Evolutionary conservation across 768 basidiomycete species (phyloP), one percentile per base, ranked within the genome.

Genomic region (Leucocoprinus birnbaumii): DNA sequence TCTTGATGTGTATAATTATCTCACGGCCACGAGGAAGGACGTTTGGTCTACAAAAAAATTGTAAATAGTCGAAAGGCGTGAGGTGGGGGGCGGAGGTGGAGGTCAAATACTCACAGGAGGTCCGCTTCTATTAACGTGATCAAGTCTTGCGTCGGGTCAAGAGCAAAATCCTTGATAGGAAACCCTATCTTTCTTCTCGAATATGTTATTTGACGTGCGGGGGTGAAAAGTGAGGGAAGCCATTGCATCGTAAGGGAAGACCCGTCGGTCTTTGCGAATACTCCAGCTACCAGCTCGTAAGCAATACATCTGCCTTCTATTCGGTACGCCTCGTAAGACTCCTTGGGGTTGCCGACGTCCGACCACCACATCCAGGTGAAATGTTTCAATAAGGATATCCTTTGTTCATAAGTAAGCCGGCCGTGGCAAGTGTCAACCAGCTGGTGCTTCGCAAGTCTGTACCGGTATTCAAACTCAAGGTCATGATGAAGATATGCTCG

Each of bases 121-220:
- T 60, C 59, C 4, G 59, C 53, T 48, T 63, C 63, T 14, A 82
- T 65, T 14, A 80, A 63, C 7, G 78, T 73, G 35, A 85, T 68
- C 44, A 86, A 61, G 58, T 86, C 83, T 63, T 86, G 85, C 3
- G 80, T 75, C 0, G 85, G 83, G 59, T 86, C 85, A n/a, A 86
- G 78, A 0, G 81, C 83, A 56, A 86, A 83, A 61, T 86, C 85
- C 42, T 79, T 71, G 37, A 75, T 71, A 8, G 65, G 55, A 7
- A 82, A 43, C 1, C 71, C 74, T 0, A 84, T 41, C 25, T 80
- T 70, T 19, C 66, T 49, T 7, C 8, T 31, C 51, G 68, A 61
- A 44, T 61, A 59, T 13, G 65, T 19, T 1, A 65, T 50, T 14
- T 61, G 55, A 31, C n/a, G 21, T 8, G 62, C 60, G 10, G 55